Conservation (phyloP, 495 filamentous ascomycete species). For the Annulohypoxylon maeteangense region DNA sequence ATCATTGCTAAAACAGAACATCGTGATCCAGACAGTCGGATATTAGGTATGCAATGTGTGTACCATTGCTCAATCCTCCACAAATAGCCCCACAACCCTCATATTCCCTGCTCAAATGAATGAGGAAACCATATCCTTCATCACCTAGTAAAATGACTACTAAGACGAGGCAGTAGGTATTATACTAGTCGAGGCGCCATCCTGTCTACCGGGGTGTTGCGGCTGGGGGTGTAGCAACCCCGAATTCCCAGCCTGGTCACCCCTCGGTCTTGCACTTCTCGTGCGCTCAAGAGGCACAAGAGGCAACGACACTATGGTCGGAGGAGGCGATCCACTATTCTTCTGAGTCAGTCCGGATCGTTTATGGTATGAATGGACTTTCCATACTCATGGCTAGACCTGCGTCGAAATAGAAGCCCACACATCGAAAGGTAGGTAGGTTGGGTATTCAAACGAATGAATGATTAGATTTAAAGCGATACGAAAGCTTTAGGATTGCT, state of each 20-base stretch:
- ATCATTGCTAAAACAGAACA: too few relatives aligned
- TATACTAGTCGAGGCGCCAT: background rate
- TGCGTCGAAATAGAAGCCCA: background rate
- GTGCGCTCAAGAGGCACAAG: background rate
- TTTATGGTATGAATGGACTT: background rate
- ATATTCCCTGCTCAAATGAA: too few relatives aligned
- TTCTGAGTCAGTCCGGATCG: background rate
- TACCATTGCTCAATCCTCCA: too few relatives aligned
- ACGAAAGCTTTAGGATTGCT: background rate
- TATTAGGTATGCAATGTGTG: too few relatives aligned
- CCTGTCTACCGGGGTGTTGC: background rate
- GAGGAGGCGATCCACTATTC: background rate
- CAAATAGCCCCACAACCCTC: too few relatives aligned
- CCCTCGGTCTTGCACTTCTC: background rate
- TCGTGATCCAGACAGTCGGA: too few relatives aligned
- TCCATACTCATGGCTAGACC: background rate
- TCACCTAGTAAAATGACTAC: too few relatives aligned
- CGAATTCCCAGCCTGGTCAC: background rate
- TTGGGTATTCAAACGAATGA: background rate
- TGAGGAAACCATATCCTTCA: too few relatives aligned
- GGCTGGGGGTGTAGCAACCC: background rate
- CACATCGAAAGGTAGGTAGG: background rate
- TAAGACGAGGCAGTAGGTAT: background rate
- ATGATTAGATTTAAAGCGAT: background rate
- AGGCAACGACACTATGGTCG: background rate